Evolutionary conservation across 345 rosid genomes (phyloP), one percentile per base, ranked within the genome.

Genomic region (Melaleuca quinquenervia): DNA sequence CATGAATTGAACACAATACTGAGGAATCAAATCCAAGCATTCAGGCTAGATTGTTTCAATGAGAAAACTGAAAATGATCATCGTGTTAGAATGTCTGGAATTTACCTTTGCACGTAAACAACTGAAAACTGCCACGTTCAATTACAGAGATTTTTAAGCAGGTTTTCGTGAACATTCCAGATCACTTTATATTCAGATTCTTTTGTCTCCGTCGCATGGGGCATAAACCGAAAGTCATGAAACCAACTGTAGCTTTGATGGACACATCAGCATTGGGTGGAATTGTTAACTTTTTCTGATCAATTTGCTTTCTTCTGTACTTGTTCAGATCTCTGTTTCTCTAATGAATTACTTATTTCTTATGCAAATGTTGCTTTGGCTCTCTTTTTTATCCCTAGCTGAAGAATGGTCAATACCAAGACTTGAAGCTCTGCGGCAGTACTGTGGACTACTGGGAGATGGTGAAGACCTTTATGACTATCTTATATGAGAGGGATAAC

Each of bases 401-500:
- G 8, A 70, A 70, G 78, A 70, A 70, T 45, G 78, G 78, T 70
- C 45, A 70, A 32, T 70, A 18, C 41, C 48, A 70, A 18, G 78
- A 32, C 78, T 70, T 70, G 78, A 70, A 70, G 78, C 78, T 32
- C 78, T 70, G 24, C 24, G 48, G 78, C 78, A 70, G 78, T 70
- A 32, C 78, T 32, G 8, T 70, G 78, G 78, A 32, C 78, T 32
- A 32, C 78, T 70, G 4, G 45, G 78, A 32, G 78, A 36, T 70
- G 44, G 76, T 82, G 88, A 88, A 76, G 87, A 83, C 82, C 86
- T 86, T 85, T 84, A 83, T 87, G 56, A 51, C 70, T 70, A 82
- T 50, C 24, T 1, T 84, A 48, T 62, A 32, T 27, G 85, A 82
- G 83, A 74, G 82, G 84, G 86, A 54, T 9, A 84, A 45, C 53